Evolutionary conservation across 495 filamentous ascomycete genomes (phyloP).

Genomic region (Neurospora sp.): DNA sequence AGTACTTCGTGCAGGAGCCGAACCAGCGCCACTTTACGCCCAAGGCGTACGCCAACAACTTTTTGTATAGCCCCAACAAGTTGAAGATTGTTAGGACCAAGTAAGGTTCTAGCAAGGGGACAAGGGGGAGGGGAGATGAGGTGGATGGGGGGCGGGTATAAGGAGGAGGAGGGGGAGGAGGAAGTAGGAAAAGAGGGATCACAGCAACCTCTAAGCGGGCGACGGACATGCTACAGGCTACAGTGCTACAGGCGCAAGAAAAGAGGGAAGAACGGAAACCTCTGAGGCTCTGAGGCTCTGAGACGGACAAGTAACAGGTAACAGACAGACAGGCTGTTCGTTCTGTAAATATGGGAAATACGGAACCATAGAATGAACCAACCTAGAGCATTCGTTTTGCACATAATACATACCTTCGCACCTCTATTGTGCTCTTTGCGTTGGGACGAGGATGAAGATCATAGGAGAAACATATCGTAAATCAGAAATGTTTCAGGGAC

Average conservation of each 20-base stretch:
- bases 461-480: no score
- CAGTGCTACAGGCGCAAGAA: neutral
- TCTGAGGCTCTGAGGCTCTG: neutral
- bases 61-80: conserved; percentile 71
- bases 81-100: conserved; percentile 92
- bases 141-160: no score
- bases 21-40: conserved; percentile 75
- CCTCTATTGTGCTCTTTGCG: no score
- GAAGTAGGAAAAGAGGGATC: conserved; percentile 47
- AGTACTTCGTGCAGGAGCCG: conserved; percentile 97
- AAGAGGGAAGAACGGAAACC: neutral
- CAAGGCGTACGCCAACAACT: conserved; percentile 97
- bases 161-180: no score
- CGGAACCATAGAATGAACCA: neutral
- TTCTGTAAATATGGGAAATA: neutral
- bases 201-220: neutral
- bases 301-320: neutral
- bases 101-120: conserved; percentile 28
- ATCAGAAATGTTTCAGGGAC: no score
- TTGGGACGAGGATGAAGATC: no score
- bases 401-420: neutral
- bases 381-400: neutral
- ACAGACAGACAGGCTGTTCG: neutral
- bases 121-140: no score
- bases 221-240: neutral